Percentiles rank a stretch among this genome's conserved stretches.
Evolutionary conservation across 2,329 filamentous ascomycete genomes (phyloP).

Genomic region (Xylariales sp.): DNA sequence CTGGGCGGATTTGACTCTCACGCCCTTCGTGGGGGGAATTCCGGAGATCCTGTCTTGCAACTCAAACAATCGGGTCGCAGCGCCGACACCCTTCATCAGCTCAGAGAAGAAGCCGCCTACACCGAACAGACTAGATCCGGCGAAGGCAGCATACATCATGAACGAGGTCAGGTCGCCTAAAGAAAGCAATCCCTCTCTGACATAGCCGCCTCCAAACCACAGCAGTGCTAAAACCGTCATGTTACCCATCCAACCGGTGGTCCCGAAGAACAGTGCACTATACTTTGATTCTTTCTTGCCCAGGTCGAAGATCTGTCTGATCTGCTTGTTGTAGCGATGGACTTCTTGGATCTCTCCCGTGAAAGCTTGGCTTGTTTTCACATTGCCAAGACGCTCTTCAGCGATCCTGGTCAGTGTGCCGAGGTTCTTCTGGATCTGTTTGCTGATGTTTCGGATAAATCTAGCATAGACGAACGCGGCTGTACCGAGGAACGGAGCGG

Average conservation of each 20-base stretch:
- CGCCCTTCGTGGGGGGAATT: conserved; percentile 81
- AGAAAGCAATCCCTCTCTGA: conserved; percentile 78
- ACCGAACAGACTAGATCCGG: conserved; percentile 82
- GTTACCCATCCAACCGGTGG: conserved; percentile 89
- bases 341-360: conserved; percentile 90
- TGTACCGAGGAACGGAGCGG: conserved; percentile 87
- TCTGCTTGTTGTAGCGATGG: conserved; percentile 83
- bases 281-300: conserved; percentile 84
- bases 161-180: conserved; percentile 94
- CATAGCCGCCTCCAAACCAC: conserved; percentile 85
- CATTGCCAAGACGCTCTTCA: conserved; percentile 94
- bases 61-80: conserved; percentile 93
- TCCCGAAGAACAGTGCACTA: conserved; percentile 82
- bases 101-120: conserved; percentile 96
- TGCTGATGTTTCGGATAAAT: conserved; percentile 80
- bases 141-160: conserved; percentile 94
- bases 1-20: conserved; percentile 74
- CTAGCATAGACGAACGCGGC: conserved; percentile 90
- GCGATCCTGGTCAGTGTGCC: conserved; percentile 94
- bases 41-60: conserved; percentile 84
- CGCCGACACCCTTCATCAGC: conserved; percentile 97
- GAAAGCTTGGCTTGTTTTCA: conserved; percentile 94
- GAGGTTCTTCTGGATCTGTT: conserved; percentile 89
- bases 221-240: conserved; percentile 91
- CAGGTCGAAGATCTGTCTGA: conserved; percentile 85